A percentile compares a stretch with the other conserved stretches of the same genome.
phyloP scores from a whole-genome alignment of 2,329 filamentous ascomycete species.

The Trichoderma koningiopsis region DNA sequence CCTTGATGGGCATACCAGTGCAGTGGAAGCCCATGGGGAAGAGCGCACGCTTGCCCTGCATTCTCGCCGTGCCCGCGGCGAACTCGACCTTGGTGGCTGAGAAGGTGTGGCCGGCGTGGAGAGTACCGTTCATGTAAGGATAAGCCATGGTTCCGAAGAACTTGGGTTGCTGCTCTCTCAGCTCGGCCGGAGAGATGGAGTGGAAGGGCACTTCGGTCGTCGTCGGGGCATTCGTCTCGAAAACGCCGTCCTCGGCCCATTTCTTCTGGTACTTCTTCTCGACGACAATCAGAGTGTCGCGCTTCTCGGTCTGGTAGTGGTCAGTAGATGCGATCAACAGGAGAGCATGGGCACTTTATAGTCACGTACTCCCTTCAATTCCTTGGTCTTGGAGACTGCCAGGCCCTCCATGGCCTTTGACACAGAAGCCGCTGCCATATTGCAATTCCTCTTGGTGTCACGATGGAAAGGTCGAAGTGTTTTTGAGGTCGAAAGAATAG shows the following conservation, averaged over 20 bases:
- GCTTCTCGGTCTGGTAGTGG: conserved; percentile 71
- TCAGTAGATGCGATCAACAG: not conserved
- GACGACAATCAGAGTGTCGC: conserved; percentile 76
- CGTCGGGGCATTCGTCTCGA: conserved; percentile 83
- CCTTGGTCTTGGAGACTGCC: conserved; percentile 61
- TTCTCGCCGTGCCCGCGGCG: conserved; percentile 78
- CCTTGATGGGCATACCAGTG: conserved; percentile 98
- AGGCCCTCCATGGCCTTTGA: conserved; percentile 55
- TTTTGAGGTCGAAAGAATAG: not conserved
- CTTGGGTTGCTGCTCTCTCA: conserved; percentile 82
- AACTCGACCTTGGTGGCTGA: conserved; percentile 94
- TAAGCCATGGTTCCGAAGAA: conserved; percentile 70
- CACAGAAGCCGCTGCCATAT: conserved; percentile 48
- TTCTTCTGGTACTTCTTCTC: conserved; percentile 92
- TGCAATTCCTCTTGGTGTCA: conserved; percentile 21
- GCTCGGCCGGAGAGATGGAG: conserved; percentile 70
- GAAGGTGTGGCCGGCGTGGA: conserved; percentile 92
- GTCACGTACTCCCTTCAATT: conserved; percentile 57
- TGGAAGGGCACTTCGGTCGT: conserved; percentile 74
- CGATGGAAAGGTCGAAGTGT: not conserved
- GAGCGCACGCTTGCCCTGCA: conserved; percentile 84
- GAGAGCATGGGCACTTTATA: not conserved
- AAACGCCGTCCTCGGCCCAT: conserved; percentile 59
- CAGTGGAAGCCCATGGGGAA: conserved; percentile 92
- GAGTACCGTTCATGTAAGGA: conserved; percentile 79